Conservation (phyloP, 805 yeast species). For the Saccharomycopsis vini region DNA sequence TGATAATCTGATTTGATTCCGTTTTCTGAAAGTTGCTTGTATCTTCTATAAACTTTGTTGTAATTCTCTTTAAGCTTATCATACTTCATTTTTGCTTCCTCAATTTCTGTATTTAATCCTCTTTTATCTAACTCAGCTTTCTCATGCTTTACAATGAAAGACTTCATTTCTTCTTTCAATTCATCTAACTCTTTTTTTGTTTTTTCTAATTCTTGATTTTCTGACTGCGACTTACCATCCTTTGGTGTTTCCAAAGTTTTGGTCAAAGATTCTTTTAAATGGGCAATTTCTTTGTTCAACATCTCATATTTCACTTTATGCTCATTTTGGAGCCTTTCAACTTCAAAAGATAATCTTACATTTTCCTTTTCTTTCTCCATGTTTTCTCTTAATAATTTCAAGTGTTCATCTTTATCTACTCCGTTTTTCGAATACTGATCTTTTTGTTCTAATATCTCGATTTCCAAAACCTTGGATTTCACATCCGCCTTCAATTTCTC, state of each 20-base stretch:
- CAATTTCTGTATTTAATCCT: constrained; percentile 7
- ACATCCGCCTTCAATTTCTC: constrained; percentile 14
- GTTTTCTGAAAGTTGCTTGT: constrained; percentile 21
- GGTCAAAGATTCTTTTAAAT: constrained; percentile 11
- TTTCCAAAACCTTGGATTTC: neutral
- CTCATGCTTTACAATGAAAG: constrained; percentile 13
- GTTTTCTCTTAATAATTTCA: constrained; percentile 30
- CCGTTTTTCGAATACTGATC: neutral
- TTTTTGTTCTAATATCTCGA: constrained; percentile 14
- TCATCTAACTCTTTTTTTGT: neutral
- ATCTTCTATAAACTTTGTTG: constrained; percentile 26
- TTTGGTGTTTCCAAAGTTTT: neutral
- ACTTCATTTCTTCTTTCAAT: constrained; percentile 17
- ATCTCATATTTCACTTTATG: constrained; percentile 27
- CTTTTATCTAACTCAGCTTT: neutral
- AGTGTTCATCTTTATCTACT: constrained; percentile 21
- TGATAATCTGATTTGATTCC: too few species aligned
- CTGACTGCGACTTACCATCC: constrained; percentile 1
- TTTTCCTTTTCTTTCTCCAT: constrained; percentile 32
- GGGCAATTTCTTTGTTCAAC: constrained; percentile 5
- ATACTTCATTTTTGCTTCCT: constrained; percentile 21
- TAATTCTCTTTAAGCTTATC: constrained; percentile 23
- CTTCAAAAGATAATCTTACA: constrained; percentile 31
- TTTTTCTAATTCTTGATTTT: neutral
- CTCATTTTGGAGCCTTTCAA: constrained; percentile 29